Percentiles rank a stretch among this genome's conserved stretches.
Evolutionary conservation across 805 yeast genomes (phyloP).

Genomic region (Zygosaccharomyces bisporus): DNA sequence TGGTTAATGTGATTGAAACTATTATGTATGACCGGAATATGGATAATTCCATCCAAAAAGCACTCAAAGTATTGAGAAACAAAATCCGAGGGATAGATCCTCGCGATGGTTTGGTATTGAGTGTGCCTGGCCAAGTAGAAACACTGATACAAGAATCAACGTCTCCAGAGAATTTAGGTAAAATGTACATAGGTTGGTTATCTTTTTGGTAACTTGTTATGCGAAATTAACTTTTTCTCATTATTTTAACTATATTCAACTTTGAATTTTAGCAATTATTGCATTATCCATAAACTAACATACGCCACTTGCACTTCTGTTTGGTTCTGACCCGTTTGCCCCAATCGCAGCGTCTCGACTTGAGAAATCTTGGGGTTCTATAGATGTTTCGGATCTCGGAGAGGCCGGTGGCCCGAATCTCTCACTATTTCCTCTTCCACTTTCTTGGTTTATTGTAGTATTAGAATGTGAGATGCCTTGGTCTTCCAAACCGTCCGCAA

Average conservation of each 20-base stretch:
- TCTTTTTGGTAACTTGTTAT: conserved; percentile 50
- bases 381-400: background rate
- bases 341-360: conserved; percentile 1
- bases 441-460: background rate
- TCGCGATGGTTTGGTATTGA: conserved; percentile 78
- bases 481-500: conserved; percentile 7
- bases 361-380: background rate
- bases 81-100: conserved; percentile 82
- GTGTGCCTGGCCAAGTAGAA: conserved; percentile 91
- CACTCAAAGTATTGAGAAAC: conserved; percentile 65
- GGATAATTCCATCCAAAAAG: conserved; percentile 56
- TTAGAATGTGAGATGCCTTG: conserved; percentile 2
- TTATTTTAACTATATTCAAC: background rate
- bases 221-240: background rate
- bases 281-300: background rate
- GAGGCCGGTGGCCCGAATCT: background rate
- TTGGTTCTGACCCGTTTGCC: background rate
- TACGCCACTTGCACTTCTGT: background rate
- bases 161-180: conserved; percentile 62
- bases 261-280: background rate
- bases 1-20: conserved; percentile 89
- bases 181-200: conserved; percentile 95
- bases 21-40: conserved; percentile 72
- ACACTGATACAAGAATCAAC: conserved; percentile 80
- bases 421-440: background rate